Conservation (phyloP, 2,329 filamentous ascomycete genomes). For the Trichoderma sp. region DNA sequence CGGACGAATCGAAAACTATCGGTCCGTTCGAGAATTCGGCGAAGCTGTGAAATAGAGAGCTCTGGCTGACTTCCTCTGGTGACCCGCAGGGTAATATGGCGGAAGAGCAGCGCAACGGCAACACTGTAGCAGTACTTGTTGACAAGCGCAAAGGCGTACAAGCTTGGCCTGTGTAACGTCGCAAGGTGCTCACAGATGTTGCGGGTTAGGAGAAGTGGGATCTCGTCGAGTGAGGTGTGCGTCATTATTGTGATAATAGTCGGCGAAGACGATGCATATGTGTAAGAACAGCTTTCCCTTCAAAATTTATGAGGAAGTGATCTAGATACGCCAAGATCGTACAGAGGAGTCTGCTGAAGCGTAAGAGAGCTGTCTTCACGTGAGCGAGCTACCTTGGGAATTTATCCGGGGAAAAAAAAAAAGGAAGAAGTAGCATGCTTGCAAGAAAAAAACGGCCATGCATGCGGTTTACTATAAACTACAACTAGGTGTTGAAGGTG, state of each 20-base stretch:
- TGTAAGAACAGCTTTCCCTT: background rate
- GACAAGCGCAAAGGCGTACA: background rate
- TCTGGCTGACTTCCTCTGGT: background rate
- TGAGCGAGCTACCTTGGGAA: too few relatives aligned
- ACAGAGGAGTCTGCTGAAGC: background rate
- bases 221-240: background rate
- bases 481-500: too few relatives aligned
- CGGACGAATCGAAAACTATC: background rate
- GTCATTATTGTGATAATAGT: background rate
- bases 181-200: background rate
- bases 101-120: slow-evolving; percentile 5
- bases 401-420: too few relatives aligned
- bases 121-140: slow-evolving; percentile 1
- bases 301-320: background rate
- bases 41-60: background rate
- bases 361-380: background rate
- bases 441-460: too few relatives aligned
- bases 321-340: background rate
- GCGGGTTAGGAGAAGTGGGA: background rate
- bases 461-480: too few relatives aligned
- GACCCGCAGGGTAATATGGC: background rate
- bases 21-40: background rate
- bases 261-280: background rate
- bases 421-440: too few relatives aligned
- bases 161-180: background rate